Conservation (phyloP, 345 rosid species). For the Linum tenue region DNA sequence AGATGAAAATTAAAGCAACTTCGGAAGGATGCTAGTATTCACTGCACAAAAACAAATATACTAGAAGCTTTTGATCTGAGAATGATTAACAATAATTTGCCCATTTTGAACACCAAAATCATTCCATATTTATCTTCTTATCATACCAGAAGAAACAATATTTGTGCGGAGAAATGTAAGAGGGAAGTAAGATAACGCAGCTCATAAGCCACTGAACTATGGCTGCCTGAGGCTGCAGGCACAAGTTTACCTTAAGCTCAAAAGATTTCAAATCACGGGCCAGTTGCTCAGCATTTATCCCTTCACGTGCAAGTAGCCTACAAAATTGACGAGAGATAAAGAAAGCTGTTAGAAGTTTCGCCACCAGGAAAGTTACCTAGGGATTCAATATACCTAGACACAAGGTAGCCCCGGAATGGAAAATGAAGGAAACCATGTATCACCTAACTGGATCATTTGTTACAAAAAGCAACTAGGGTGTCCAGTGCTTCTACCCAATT, state of each 20-base stretch:
- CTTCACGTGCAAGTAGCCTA: constrained; percentile 95
- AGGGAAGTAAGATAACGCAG: neutral
- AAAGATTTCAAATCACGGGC: constrained; percentile 92
- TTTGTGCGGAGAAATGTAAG: no score
- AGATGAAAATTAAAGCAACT: constrained; percentile 9
- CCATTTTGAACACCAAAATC: neutral
- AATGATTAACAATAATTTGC: neutral
- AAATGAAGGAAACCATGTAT: neutral
- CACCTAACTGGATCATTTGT: neutral
- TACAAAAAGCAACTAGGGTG: neutral
- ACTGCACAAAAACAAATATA: neutral
- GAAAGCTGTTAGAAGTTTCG: neutral
- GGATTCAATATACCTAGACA: neutral
- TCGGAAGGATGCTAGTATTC: constrained; percentile 1
- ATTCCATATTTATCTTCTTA: no score
- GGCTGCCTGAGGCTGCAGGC: neutral
- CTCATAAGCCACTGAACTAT: neutral
- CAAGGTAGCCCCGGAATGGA: neutral
- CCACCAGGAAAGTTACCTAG: neutral
- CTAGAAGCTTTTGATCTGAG: neutral
- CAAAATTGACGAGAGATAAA: neutral
- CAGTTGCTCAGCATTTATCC: constrained; percentile 94
- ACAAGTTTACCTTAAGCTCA: constrained; percentile 65
- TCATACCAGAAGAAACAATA: no score
- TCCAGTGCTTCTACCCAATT: neutral